Evolutionary conservation across 495 filamentous ascomycete species (phyloP).

Genomic region (Emericellopsis terricola): DNA sequence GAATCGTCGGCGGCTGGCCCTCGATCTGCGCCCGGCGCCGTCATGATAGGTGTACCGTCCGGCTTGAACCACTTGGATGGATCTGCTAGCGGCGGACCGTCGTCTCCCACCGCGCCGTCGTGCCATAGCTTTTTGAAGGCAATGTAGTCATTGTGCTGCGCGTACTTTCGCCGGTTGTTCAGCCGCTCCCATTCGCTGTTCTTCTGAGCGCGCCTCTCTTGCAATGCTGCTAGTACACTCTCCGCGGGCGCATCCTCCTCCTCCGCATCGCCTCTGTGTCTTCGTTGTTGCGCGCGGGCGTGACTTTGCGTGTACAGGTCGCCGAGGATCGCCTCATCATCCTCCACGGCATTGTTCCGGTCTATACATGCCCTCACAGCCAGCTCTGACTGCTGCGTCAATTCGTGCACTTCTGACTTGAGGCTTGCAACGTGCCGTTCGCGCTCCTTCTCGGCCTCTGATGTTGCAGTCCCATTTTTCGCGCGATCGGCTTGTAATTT

Average conservation of each 20-base stretch:
- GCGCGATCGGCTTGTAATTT: slow-evolving; percentile 15
- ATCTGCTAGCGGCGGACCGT: slow-evolving; percentile 47
- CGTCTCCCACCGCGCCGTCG: slow-evolving; percentile 48
- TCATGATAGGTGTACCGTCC: slow-evolving; percentile 23
- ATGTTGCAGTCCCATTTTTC: slow-evolving; percentile 17
- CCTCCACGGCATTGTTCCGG: slow-evolving; percentile 25
- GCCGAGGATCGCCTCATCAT: slow-evolving; percentile 19
- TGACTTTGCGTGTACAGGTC: slow-evolving; percentile 20
- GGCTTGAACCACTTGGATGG: slow-evolving; percentile 54
- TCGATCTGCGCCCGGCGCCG: slow-evolving; percentile 3
- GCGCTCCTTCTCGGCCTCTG: slow-evolving; percentile 17
- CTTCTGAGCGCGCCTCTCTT: slow-evolving; percentile 5
- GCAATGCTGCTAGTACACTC: not conserved
- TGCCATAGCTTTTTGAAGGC: slow-evolving; percentile 63
- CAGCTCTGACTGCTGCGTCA: slow-evolving; percentile 22
- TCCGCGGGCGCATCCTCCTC: slow-evolving; percentile 1
- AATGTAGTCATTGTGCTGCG: slow-evolving; percentile 60
- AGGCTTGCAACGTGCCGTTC: slow-evolving; percentile 17
- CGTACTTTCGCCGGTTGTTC: slow-evolving; percentile 37
- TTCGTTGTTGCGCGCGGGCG: slow-evolving; percentile 5
- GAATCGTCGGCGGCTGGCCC: slow-evolving; percentile 17
- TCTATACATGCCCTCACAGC: slow-evolving; percentile 27
- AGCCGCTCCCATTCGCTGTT: slow-evolving; percentile 18
- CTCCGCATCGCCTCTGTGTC: slow-evolving; percentile 4
- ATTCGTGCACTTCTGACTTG: slow-evolving; percentile 16